Evolutionary conservation across 768 basidiomycete species (phyloP), one percentile per base, ranked within the genome.

Genomic region (Boletus sp.): DNA sequence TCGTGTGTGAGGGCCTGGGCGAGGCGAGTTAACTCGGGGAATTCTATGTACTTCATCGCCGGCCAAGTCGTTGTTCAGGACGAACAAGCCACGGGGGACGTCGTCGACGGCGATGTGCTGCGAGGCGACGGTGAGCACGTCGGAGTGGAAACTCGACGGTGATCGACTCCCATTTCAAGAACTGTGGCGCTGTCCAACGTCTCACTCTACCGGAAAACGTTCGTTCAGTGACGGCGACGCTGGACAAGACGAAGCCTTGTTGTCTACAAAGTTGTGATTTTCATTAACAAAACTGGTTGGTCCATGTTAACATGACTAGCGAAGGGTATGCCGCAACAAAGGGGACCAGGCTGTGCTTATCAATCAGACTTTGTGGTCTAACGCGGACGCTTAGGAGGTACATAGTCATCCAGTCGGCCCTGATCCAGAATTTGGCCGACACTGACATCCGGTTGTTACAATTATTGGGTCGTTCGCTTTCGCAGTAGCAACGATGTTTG

Each of bases 1-100:
- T 92, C 88, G 70, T 91, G 88, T 5, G 87, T 86, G 45, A 95
- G 85, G 15, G 85, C 82, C 65, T 87, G 83, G 0, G 88, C 84
- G 53, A 97, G 83, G 50, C 80, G 80, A 13, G 86, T 83, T 4
- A 95, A 78, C 41, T 86, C 83, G n/a, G 90, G 88, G 47, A 81
- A 79, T 66, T 94, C 89, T 62, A 95, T 87, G 75, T 86, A 94
- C 74, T 95, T 95, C 93, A 96, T 95, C 34, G 59, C 50, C 43
- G 35, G 6, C 14, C 40, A 23, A 7, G 23, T 14, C 27, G 51
- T 9, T 23, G 46, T 32, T 33, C 23, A 37, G 9, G 47, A 37
- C 25, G 47, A 19, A 37, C 21, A 7, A 23, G 19, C 30, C 15
- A 46, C 30, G 13, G 33, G 33, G 34, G 47, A 25, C 47, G 47